Percentiles rank a stretch among this genome's conserved stretches.
These are phyloP conservation scores for Trichoderma gracile DNA, from an alignment of 2,329 filamentous ascomycete species.

Conservation along the genomic window DNA sequence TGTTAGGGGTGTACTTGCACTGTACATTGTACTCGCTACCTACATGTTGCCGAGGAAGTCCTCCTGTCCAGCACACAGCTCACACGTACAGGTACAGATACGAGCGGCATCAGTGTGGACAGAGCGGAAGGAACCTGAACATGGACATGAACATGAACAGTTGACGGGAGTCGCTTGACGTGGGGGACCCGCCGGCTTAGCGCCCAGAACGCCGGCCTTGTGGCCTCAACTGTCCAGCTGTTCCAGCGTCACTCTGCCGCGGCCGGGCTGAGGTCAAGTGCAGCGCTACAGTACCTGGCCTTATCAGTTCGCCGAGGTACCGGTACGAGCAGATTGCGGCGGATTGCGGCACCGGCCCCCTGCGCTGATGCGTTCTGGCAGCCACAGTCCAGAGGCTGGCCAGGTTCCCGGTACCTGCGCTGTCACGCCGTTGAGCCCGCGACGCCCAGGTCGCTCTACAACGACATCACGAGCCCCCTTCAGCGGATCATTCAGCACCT, in stretches of 20 bases:
- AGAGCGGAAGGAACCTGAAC: too few relatives aligned
- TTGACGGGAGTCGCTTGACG: neutral
- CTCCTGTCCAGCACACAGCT: too few relatives aligned
- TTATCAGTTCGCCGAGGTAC: neutral
- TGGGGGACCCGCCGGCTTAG: conserved; percentile 15
- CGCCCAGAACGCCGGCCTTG: conserved; percentile 8
- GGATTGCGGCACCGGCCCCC: conserved; percentile 14
- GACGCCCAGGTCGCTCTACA: conserved; percentile 10
- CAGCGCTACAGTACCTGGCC: neutral
- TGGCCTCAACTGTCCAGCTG: neutral
- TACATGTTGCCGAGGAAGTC: neutral
- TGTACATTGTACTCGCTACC: conserved; percentile 2
- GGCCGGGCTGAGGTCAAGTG: conserved; percentile 3
- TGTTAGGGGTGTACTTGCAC: conserved; percentile 25
- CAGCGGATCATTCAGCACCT: conserved; percentile 22
- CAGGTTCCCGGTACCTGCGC: conserved; percentile 9
- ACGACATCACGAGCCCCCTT: conserved; percentile 23
- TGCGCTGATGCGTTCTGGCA: conserved; percentile 22
- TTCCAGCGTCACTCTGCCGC: neutral
- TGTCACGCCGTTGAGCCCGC: neutral
- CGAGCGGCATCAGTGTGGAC: neutral
- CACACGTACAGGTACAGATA: neutral
- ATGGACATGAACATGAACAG: neutral
- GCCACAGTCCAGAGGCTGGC: neutral
- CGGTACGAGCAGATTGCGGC: neutral